Base-by-base conservation (phyloP, 2,329 filamentous ascomycete genomes). In the Clarireedia homoeocarpa region DNA sequence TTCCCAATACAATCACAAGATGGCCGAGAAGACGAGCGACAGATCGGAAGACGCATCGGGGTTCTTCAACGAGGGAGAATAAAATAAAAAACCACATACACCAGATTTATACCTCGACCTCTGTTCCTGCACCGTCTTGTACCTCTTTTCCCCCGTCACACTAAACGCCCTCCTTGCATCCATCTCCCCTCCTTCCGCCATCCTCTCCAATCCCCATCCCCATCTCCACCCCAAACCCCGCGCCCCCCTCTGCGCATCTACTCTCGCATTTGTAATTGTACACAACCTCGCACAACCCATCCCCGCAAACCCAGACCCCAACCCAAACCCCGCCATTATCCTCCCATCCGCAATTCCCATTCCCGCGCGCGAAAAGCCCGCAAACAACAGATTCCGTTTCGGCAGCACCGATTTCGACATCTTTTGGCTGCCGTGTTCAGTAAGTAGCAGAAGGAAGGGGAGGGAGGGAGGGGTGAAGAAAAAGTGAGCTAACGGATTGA, bases 71-170 rank as follows among this genome's bases (percentile, higher is more conserved):
- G 9, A 17, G 30, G 46, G 23, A 7, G 34, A 17, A 12, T 15
- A 30, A 15, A 12, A 23, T 26, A 36, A 38, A 17, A 44, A 15
- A 17, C n/a, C 15, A 61, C 62, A 26, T 65, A 68, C 66, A 14
- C 67, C 67, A 36, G 65, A 68, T 34, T 58, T 58, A 55, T 70
- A 67, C 44, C 64, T 57, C 14, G 63, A 66, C 26, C 60, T 59
- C 46, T 64, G 62, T 51, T 70, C 69, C 57, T 70, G 59, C 2
- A 70, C 66, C 0, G 69, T 69, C 42, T 69, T 69, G 46, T 68
- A 68, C 9, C 48, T 10, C n/a, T 59, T 53, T n/a, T 56, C 24
- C 14, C 48, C 12, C 5, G 59, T 57, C 9, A 56, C 57, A 47
- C 58, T 60, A 53, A 65, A 65, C n/a, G 6, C 14, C 23, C 17